Base-by-base conservation (phyloP, 208 protist species). In the Trypanosoma cruzi region DNA sequence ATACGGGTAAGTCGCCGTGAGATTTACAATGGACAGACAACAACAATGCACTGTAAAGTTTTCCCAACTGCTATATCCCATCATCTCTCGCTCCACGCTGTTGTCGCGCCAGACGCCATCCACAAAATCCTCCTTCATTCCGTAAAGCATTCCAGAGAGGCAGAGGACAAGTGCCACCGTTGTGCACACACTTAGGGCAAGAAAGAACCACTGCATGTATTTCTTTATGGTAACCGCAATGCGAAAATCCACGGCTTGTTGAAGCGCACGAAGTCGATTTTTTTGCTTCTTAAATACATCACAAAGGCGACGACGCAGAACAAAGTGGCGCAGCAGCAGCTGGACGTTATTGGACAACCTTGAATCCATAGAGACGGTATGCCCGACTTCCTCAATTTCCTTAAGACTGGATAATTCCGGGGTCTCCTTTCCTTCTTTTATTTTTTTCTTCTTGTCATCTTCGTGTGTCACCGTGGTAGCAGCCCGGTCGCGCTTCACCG, bases 11-110 rank as follows among this genome's bases (percentile, higher is more conserved):
- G 24, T 44, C 4, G 79, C 52, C 2, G 44, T 34, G 13, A 79
- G 20, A 36, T 82, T 36, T 6, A 37, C 63, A 3, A 67, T 69
- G 14, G 82, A 77, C 11, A 63, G 74, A 73, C 89, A 94, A 71
- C 85, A 92, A 65, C 89, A 92, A 69, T 87, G 68, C 16, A 16
- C 0, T 11, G 80, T 85, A 55, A 94, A 94, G 10, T 7, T 55
- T 0, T 70, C 75, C 86, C 89, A 94, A 44, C 42, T 77, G 3
- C 8, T 6, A 64, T 94, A 89, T 20, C 82, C 86, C 0, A 84
- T 75, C 37, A 94, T 71, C 59, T 86, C 68, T 28, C 61, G 59
- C 18, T 52, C 29, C 26, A 73, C 40, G n/a, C 31, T 73, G 32
- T 24, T 44, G 20, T 77, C 34, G 2, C 24, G 29, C 28, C 44